Conservation (phyloP, 345 rosid genomes). For the Citrus trifoliata region DNA sequence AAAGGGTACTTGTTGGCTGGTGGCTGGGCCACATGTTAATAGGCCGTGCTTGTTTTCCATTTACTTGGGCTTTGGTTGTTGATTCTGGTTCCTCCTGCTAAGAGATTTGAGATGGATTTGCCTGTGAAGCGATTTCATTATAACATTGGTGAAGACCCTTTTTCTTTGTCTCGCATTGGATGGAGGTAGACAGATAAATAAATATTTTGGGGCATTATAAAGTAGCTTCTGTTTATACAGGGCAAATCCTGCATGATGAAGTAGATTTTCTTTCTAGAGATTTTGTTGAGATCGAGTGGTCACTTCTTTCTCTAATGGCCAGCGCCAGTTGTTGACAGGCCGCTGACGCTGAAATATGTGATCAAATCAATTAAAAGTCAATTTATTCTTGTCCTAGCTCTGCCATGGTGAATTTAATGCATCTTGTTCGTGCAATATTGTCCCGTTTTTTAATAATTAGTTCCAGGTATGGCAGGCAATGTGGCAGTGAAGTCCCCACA, state of each 20-base stretch:
- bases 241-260: neutral
- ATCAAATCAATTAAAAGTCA: too few relatives aligned
- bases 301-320: neutral
- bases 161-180: neutral
- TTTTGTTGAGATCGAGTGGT: neutral
- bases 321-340: too few relatives aligned
- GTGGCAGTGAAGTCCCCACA: too few relatives aligned
- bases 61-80: neutral
- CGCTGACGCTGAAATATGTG: too few relatives aligned
- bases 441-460: neutral
- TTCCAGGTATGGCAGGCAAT: neutral
- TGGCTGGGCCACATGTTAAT: too few relatives aligned
- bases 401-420: too few relatives aligned
- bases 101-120: constrained; percentile 3
- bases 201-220: constrained; percentile 5
- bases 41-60: too few relatives aligned
- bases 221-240: constrained; percentile 1
- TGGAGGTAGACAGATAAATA: neutral
- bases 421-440: neutral
- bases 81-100: constrained; percentile 3
- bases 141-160: constrained; percentile 3
- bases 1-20: neutral
- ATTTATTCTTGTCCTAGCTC: too few relatives aligned
- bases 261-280: neutral
- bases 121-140: constrained; percentile 6